phyloP scores from a whole-genome alignment of 2,329 filamentous ascomycete genomes.

The Triangularia verruculosa region DNA sequence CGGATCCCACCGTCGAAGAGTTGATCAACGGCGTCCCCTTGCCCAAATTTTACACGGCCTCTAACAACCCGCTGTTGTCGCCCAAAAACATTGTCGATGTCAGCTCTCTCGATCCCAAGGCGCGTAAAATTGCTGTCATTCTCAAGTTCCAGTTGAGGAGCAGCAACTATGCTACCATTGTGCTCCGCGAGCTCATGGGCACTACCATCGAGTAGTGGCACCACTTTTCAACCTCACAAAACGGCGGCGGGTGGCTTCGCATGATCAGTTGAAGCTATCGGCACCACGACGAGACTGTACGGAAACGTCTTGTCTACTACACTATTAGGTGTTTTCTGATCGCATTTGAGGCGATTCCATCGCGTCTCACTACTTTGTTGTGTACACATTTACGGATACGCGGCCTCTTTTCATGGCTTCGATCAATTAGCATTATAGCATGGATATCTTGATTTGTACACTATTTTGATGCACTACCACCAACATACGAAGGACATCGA shows the following conservation, averaged over 20 bases:
- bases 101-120: slow-evolving; percentile 23
- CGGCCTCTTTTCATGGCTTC: neutral
- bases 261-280: neutral
- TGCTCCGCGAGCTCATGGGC: slow-evolving; percentile 36
- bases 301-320: neutral
- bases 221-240: neutral
- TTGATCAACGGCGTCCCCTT: slow-evolving; percentile 20
- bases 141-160: slow-evolving; percentile 37
- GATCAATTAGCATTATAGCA: neutral
- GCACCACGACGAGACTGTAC: neutral
- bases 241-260: neutral
- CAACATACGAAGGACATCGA: neutral
- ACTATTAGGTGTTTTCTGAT: neutral
- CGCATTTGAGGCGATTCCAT: neutral
- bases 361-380: neutral
- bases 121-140: slow-evolving; percentile 35
- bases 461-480: neutral
- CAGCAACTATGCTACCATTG: slow-evolving; percentile 40
- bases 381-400: neutral
- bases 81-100: slow-evolving; percentile 18
- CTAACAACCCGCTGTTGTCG: slow-evolving; percentile 25
- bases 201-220: slow-evolving; percentile 18
- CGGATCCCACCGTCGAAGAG: neutral
- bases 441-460: neutral
- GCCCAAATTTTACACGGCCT: slow-evolving; percentile 23